Percentiles rank a stretch among this genome's conserved stretches.
Evolutionary conservation across 2,329 filamentous ascomycete species (phyloP).

Genomic region (Fusarium neocosmosporiellum): DNA sequence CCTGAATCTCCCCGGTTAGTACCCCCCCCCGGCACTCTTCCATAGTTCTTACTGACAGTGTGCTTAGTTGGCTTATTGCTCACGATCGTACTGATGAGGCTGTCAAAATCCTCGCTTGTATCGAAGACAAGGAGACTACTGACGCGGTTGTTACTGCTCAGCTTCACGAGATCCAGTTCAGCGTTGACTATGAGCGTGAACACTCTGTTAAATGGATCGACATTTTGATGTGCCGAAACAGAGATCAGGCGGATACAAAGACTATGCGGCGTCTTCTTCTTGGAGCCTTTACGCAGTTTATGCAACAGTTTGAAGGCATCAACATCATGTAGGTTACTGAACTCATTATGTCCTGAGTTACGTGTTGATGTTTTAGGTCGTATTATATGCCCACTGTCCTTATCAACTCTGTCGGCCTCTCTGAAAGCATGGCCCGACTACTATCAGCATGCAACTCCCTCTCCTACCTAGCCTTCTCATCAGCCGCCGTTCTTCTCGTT

Average conservation of each 20-base stretch:
- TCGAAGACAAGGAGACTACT: constrained; percentile 3
- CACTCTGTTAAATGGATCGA: constrained; percentile 10
- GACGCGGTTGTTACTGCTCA: constrained; percentile 10
- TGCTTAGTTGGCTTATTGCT: constrained; percentile 19
- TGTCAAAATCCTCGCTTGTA: constrained; percentile 17
- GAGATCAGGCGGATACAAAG: constrained; percentile 19
- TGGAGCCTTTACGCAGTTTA: constrained; percentile 56
- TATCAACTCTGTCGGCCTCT: constrained; percentile 61
- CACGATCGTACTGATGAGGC: constrained; percentile 18
- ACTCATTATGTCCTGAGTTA: background rate
- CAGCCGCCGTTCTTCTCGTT: constrained; percentile 9
- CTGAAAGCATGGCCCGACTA: constrained; percentile 59
- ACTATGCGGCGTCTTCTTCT: constrained; percentile 33
- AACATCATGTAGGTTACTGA: constrained; percentile 19
- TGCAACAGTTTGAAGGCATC: constrained; percentile 41
- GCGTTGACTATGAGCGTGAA: constrained; percentile 22
- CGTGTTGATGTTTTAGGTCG: background rate
- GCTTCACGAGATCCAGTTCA: constrained; percentile 18
- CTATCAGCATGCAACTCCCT: constrained; percentile 58
- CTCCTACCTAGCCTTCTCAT: constrained; percentile 35
- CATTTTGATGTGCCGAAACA: background rate
- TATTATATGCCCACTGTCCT: constrained; percentile 58
- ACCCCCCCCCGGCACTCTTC: background rate
- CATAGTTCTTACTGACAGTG: background rate
- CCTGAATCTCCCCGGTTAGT: constrained; percentile 26